These are phyloP conservation scores for Aspergillus mulundensis DNA, from an alignment of 495 filamentous ascomycete species.

Conservation along the genomic window DNA sequence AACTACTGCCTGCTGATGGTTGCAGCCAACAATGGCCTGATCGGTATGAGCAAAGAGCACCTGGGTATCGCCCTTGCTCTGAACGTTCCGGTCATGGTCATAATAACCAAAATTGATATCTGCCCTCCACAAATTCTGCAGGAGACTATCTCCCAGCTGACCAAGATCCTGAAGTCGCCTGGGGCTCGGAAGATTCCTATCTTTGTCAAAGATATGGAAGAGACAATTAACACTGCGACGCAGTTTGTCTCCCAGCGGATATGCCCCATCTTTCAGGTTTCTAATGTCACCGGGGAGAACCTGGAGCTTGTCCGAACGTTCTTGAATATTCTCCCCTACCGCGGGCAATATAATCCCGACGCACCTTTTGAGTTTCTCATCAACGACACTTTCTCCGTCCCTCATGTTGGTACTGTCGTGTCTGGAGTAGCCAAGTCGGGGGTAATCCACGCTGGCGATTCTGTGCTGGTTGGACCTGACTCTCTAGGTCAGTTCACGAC, in stretches of 20 bases:
- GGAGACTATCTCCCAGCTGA: slow-evolving; percentile 89
- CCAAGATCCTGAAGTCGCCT: slow-evolving; percentile 86
- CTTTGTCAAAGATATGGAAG: slow-evolving; percentile 85
- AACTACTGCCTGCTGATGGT: slow-evolving; percentile 99
- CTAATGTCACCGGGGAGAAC: slow-evolving; percentile 90
- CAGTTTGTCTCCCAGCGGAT: slow-evolving; percentile 96
- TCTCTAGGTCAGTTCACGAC: slow-evolving; percentile 86
- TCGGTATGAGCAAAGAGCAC: slow-evolving; percentile 98
- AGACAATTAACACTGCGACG: slow-evolving; percentile 90
- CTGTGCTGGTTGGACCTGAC: slow-evolving; percentile 86
- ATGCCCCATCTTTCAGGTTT: slow-evolving; percentile 96
- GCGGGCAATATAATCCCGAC: slow-evolving; percentile 85
- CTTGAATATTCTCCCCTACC: slow-evolving; percentile 91
- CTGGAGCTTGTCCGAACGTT: slow-evolving; percentile 81
- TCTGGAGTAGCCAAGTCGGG: slow-evolving; percentile 83
- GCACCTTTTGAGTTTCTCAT: slow-evolving; percentile 93
- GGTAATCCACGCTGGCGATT: slow-evolving; percentile 86
- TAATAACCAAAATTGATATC: slow-evolving; percentile 98
- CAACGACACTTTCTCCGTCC: slow-evolving; percentile 98
- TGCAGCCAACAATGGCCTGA: slow-evolving; percentile 93
- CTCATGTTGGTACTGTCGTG: slow-evolving; percentile 94
- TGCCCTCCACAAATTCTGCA: slow-evolving; percentile 94
- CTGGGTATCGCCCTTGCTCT: slow-evolving; percentile 90
- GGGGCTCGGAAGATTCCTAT: slow-evolving; percentile 97
- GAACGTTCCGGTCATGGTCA: slow-evolving; percentile 97